Base-by-base conservation (phyloP, 352 stramenopile species). In the Globisporangium solare region DNA sequence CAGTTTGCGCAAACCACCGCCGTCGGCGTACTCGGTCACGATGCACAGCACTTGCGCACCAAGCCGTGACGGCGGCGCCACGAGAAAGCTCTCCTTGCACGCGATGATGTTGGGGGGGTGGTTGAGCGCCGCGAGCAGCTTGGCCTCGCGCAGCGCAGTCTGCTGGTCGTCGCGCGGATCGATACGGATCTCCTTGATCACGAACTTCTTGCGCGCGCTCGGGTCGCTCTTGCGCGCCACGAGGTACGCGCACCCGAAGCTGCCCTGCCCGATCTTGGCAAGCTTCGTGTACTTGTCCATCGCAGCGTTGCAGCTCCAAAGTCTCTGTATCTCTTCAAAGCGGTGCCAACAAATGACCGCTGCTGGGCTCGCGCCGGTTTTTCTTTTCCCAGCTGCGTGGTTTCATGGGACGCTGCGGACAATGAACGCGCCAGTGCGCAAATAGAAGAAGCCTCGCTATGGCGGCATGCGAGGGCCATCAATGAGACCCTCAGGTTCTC, bases 71-170 rank as follows among this genome's bases (percentile, higher is more conserved):
- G 65, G 51, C 2, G 67, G 53, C 27, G 6, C 10, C 0, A 83
- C 31, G 27, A 88, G 15, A 49, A 95, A 95, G 60, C 77, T 89
- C 61, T 92, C 84, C 53, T 84, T 82, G 56, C 81, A 92, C 0
- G 67, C 58, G 40, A 96, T 86, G 53, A 96, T 89, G 66, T 96
- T 91, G 2, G 85, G 85, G 2, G 85, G 85, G 56, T 96, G 86
- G 51, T 88, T 73, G 39, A 96, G 48, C 8, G 79, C 77, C 8
- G 70, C 70, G 27, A 95, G 64, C 5, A 96, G 63, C 27, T 78
- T 69, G 49, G 81, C 83, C 66, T 94, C 83, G 1, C 77, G 70
- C 43, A 89, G 56, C 0, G 83, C 79, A 6, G 68, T 75, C 8
- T 67, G 60, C 48, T 79, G 68, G 49, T 92, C 83, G 6, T 92